Evolutionary conservation across 768 basidiomycete species (phyloP), one percentile per base, ranked within the genome.

Genomic region (Boletus insuetus): DNA sequence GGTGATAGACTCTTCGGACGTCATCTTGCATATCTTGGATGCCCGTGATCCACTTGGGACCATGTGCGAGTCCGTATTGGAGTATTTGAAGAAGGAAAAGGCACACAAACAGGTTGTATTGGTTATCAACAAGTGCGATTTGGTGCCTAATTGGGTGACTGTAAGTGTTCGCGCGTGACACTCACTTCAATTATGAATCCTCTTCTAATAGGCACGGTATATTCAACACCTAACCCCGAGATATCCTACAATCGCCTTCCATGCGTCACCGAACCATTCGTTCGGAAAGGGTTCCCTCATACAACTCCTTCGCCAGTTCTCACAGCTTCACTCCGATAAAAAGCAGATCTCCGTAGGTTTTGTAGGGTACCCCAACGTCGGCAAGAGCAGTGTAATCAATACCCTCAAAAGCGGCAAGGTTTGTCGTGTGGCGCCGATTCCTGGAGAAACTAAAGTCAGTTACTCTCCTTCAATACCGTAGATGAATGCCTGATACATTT

Each of bases 331-430:
- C 73, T 91, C 93, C 12, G 97, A 99, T 77, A 98, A 97, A 79
- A 98, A 97, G 75, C 96, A 99, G 71, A 98, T 99, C 64, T 96
- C 93, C 19, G 94, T 99, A 60, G 96, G 96, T 14, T 92, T 99
- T 69, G 83, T 99, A 62, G 96, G 97, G 47, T 99, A 99, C 73
- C 96, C 97, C 9, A 99, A 99, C 69, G 94, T 97, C 56, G 96
- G 96, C 16, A 99, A 98, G 75, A 93, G 89, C 61, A 90, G 87
- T 69, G 91, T 99, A 55, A 99, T 99, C 74, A 98, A 99, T 75
- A 98, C 96, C 37, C 82, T 99, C 58, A 99, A 98, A 81, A 93
- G 91, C 75, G 88, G 91, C 72, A 97, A 96, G 72, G 96, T 98
- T 61, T 99, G 97, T 79, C 83, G 83, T 14, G 95, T 98, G 55